Base-by-base conservation (phyloP, 2,329 filamentous ascomycete species). In the Apiospora malaysiana region DNA sequence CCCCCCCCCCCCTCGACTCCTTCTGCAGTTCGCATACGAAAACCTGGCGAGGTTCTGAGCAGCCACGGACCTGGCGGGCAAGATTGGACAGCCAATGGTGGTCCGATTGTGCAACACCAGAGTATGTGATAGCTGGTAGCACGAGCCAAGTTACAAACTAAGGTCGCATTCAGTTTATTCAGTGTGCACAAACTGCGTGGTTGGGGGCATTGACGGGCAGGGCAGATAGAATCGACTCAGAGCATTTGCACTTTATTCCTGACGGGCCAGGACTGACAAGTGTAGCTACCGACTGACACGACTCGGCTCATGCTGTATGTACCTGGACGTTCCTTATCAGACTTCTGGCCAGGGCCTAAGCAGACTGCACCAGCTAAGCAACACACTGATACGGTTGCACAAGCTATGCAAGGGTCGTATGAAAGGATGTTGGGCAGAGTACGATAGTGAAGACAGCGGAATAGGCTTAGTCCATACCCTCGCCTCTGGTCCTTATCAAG, bases 251-350 rank as follows among this genome's bases (percentile, higher is more conserved):
- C 51, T 56, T 9, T 37, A 40, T 40, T 32, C 27, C 14, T 12
- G 27, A n/a, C 51, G 51, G 27, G 27, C 56, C 27, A 37, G 51
- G 51, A 21, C 27, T 21, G 51, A 27, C 51, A 27, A 59, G 21
- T 32, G 27, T 37, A 37, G 18, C 18, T 59, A 6, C 16, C 51
- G 18, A 18, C 3, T 59, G 27, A 40, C 32, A 37, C 56, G 56
- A 63, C 56, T 40, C 56, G 56, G 56, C 18, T n/a, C 56, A 63
- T 23, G 56, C 27, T 40, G 56, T n/a, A 63, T 63, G 56, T 63
- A 63, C 21, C 56, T 63, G 56, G 32, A 63, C 32, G 18, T 40
- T 63, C 14, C 56, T 40, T 63, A 63, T 63, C 56, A 40, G 56
- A 40, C 18, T 59, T 59, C 16, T 59, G 27, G 27, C 3, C 51